Conservation (phyloP, 495 filamentous ascomycete genomes). For the Daldinia loculata region DNA sequence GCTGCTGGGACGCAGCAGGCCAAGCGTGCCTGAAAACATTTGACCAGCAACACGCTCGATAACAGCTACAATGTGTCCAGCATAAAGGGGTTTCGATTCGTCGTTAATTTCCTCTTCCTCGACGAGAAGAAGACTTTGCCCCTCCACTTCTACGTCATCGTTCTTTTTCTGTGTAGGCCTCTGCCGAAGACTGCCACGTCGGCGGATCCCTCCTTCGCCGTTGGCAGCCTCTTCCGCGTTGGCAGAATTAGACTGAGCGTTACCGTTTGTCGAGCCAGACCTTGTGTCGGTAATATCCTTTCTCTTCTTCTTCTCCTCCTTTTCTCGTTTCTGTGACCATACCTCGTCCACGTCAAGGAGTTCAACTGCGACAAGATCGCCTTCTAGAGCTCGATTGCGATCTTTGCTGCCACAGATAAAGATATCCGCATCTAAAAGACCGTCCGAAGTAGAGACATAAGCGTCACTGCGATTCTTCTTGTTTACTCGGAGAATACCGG, state of each 20-base stretch:
- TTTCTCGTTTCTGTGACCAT: conserved; percentile 97
- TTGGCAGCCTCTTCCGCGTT: conserved; percentile 72
- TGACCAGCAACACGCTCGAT: conserved; percentile 96
- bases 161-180: conserved; percentile 99
- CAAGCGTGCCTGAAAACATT: conserved; percentile 98
- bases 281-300: conserved; percentile 97
- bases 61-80: conserved; percentile 95
- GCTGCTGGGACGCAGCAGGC: conserved; percentile 92
- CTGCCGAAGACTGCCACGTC: conserved; percentile 93
- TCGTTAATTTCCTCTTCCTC: conserved; percentile 99
- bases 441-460: conserved; percentile 92
- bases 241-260: conserved; percentile 67
- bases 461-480: conserved; percentile 99
- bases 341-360: conserved; percentile 98
- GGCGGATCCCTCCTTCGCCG: conserved; percentile 83
- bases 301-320: conserved; percentile 99
- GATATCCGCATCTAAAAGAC: conserved; percentile 91
- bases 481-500: conserved; percentile 96
- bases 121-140: conserved; percentile 93
- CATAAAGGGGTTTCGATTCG: conserved; percentile 96
- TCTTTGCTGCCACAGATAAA: conserved; percentile 99
- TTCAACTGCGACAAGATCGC: conserved; percentile 94
- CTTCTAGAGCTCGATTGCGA: conserved; percentile 93
- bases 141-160: conserved; percentile 98
- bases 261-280: conserved; percentile 74